Evolutionary conservation across 208 protist genomes (phyloP), one percentile per base, ranked within the genome.

Genomic region (Leishmania arabica): DNA sequence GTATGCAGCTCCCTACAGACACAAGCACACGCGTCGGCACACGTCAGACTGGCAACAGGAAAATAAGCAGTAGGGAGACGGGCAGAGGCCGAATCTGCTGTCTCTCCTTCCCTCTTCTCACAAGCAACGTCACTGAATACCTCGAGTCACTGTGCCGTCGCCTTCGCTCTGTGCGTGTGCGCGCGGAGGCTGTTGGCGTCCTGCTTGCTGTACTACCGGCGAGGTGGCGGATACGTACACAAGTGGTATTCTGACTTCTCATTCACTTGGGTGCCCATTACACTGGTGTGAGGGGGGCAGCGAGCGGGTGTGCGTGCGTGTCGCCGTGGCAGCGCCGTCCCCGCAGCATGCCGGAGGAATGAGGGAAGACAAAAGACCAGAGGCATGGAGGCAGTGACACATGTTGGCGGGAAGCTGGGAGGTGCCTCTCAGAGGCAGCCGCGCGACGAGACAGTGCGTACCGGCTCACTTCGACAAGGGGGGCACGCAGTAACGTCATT

Each of bases 361-460:
- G 15, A 3, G 17, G n/a, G 13, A 24, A 79, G 40, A 79, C 37
- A 47, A 54, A 24, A 64, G 17, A 75, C 21, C 24, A 54, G 27
- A 37, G 81, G 69, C 24, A 45, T 58, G 45, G 51, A 85, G 37
- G 65, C 82, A 65, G 27, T 45, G 24, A 53, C 45, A 31, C 69
- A 31, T 31, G n/a, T 34, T 17, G 21, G 40, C 27, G 45, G 11
- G 27, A 4, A 49, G 66, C 40, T 17, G 9, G 8, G 40, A 11
- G 54, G 17, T 19, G 27, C 17, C 69, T 47, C 24, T 27, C 11
- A 37, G 66, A 49, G 40, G 40, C 40, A 71, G 19, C 8, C 34
- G 8, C 7, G 66, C 37, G 31, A 15, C 34, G 40, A 47, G 19
- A 19, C 66, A 31, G 34, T 21, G 34, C 66, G 9, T 42, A 71